These are phyloP conservation scores for Trichocladium antarcticum DNA, from an alignment of 495 filamentous ascomycete species.

Conservation along the genomic window DNA sequence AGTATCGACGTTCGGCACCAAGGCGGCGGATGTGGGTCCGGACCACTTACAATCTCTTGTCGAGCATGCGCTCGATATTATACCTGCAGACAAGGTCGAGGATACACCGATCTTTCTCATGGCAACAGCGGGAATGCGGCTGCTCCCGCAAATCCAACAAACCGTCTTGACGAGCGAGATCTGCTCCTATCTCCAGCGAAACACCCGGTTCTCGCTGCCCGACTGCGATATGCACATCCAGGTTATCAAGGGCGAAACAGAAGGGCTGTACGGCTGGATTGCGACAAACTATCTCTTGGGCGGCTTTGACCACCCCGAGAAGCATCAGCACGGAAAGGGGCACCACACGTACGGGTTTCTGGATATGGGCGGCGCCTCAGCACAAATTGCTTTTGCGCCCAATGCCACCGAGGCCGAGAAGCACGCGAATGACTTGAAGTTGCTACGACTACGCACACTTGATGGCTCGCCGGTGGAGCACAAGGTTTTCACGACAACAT, in stretches of 20 bases:
- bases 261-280: constrained; percentile 97
- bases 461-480: constrained; percentile 69
- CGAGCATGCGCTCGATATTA: constrained; percentile 68
- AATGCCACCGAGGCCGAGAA: constrained; percentile 84
- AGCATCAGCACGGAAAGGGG: constrained; percentile 64
- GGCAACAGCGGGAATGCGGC: constrained; percentile 92
- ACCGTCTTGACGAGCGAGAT: constrained; percentile 61
- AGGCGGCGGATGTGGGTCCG: constrained; percentile 61
- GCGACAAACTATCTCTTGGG: constrained; percentile 94
- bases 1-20: constrained; percentile 78
- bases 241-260: constrained; percentile 92
- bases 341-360: constrained; percentile 97
- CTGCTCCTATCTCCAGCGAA: constrained; percentile 68
- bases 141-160: constrained; percentile 65
- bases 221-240: constrained; percentile 88
- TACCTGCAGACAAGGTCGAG: constrained; percentile 66
- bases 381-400: constrained; percentile 94
- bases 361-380: constrained; percentile 96
- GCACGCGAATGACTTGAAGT: constrained; percentile 79
- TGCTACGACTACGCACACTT: constrained; percentile 72
- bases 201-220: constrained; percentile 75
- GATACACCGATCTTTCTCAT: constrained; percentile 90
- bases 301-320: constrained; percentile 73
- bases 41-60: constrained; percentile 71
- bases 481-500: constrained; percentile 86